These are phyloP conservation scores for Trypanosomatidae sp. DNA, from an alignment of 208 protist genomes.

Conservation along the genomic window DNA sequence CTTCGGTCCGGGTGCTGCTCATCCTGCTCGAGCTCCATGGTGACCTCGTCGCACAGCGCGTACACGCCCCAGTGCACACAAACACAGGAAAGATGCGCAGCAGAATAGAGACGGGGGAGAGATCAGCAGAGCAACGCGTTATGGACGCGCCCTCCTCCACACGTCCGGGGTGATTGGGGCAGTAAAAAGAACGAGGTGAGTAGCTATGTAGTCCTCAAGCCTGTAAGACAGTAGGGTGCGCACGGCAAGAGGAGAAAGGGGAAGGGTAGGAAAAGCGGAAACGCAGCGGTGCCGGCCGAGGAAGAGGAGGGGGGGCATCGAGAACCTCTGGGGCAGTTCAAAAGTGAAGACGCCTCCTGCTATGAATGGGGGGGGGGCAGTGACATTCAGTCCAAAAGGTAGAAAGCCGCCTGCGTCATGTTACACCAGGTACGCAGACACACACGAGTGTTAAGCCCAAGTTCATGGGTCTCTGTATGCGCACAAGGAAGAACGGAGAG, in stretches of 20 bases:
- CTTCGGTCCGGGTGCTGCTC: slow-evolving; percentile 56
- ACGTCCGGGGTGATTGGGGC: not conserved
- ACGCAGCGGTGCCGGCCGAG: not conserved
- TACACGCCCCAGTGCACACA: not conserved
- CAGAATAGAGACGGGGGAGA: not conserved
- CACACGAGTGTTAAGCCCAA: not conserved
- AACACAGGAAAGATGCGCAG: not conserved
- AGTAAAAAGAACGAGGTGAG: not conserved
- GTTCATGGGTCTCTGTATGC: not conserved
- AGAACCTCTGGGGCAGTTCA: not conserved
- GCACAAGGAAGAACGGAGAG: not conserved
- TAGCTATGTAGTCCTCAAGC: not conserved
- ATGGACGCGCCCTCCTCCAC: not conserved
- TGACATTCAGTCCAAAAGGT: not conserved
- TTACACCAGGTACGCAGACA: not conserved
- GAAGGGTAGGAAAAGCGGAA: not conserved
- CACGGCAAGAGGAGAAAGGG: not conserved
- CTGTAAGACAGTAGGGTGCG: not conserved
- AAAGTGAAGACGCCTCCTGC: not conserved
- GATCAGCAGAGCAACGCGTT: not conserved
- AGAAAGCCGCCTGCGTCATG: not conserved
- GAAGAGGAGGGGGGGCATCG: not conserved
- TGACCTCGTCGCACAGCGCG: not conserved
- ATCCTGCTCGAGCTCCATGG: slow-evolving; percentile 32
- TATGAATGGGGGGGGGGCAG: too few relatives aligned